Evolutionary conservation across 768 basidiomycete genomes (phyloP), one percentile per base, ranked within the genome.

Genomic region (Lentinula raphanica): DNA sequence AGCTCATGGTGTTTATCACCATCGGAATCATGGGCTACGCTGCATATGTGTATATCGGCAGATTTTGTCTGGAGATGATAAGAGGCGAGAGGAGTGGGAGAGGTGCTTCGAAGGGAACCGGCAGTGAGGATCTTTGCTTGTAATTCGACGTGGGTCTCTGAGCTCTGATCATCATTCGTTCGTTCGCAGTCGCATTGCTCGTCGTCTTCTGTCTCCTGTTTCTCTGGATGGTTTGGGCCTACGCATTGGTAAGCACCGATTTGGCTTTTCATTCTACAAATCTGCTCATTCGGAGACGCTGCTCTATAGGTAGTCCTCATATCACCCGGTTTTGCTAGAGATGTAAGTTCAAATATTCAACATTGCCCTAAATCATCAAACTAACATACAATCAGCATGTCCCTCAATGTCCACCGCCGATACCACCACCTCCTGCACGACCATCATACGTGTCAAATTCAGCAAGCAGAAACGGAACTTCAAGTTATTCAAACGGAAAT

Each of bases 151-250:
- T n/a, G n/a, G n/a, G n/a, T n/a, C n/a, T n/a, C n/a, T n/a, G n/a
- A n/a, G n/a, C n/a, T n/a, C n/a, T n/a, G n/a, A 9, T 17, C 13
- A 29, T 36, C 15, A 48, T 39, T 50, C 21, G 29, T 17, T 45
- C 59, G 48, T 56, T n/a, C 35, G 31, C 49, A 94, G 92, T 90
- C 59, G 84, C 75, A 3, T 78, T 90, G 58, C 67, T 94, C 51
- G 76, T 80, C 1, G 78, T 86, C 0, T 94, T 86, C 65, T 73
- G 71, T 36, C 58, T 89, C 4, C 65, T 95, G 21, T 82, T 81
- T 46, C 61, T 86, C n/a, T 82, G 92, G 81, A 79, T 84, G 77
- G 44, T 86, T 0, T 94, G 92, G 92, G 80, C 86, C 13, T 96
- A 95, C 71, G 56, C 79, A 21, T 84, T 81, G 79, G 92, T 91